phyloP scores from a whole-genome alignment of 2,329 filamentous ascomycete genomes.

The Fusarium sp. region DNA sequence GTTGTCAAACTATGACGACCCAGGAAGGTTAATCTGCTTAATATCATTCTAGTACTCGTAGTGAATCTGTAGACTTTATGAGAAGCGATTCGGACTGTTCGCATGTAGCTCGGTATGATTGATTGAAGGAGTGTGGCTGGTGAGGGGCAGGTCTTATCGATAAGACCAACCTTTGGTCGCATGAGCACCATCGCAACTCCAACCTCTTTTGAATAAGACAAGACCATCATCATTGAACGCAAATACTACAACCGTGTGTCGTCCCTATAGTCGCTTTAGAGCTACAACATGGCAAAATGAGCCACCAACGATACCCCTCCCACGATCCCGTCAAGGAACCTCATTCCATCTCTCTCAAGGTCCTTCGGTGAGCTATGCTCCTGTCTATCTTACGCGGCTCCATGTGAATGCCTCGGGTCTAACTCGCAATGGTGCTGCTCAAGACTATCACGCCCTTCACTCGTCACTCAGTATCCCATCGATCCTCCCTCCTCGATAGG shows the following conservation, averaged over 20 bases:
- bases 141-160: slow-evolving; percentile 34
- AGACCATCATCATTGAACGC: slow-evolving; percentile 3
- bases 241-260: background rate
- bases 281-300: slow-evolving; percentile 56
- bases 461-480: slow-evolving; percentile 77
- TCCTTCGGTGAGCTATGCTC: slow-evolving; percentile 66
- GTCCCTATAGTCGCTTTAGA: background rate
- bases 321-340: slow-evolving; percentile 76
- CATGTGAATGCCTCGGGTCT: slow-evolving; percentile 4
- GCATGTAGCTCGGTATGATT: slow-evolving; percentile 1
- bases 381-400: background rate
- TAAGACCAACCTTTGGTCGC: slow-evolving; percentile 18
- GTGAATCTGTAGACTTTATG: background rate
- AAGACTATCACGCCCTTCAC: slow-evolving; percentile 85
- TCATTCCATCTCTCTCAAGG: slow-evolving; percentile 83
- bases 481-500: slow-evolving; percentile 57
- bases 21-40: background rate
- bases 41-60: slow-evolving; percentile 19
- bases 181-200: slow-evolving; percentile 13
- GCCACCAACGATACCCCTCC: slow-evolving; percentile 69
- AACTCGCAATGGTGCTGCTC: slow-evolving; percentile 12
- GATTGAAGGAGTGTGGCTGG: background rate
- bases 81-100: background rate
- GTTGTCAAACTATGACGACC: background rate
- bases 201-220: slow-evolving; percentile 9